Conservation (phyloP, 1,284 basidiomycete genomes). For the Ustilago bromivora region DNA sequence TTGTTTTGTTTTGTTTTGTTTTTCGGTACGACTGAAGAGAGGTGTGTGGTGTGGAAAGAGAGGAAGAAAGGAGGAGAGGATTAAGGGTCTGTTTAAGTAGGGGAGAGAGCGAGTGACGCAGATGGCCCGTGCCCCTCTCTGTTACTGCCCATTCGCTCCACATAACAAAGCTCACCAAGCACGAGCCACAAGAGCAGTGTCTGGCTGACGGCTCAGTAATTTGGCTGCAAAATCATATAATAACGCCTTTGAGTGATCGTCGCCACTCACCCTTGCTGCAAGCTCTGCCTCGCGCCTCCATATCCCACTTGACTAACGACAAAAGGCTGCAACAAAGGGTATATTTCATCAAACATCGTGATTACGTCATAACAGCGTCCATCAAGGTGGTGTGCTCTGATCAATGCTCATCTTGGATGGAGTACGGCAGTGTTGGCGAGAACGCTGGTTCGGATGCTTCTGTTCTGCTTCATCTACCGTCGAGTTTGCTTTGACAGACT, state of each 20-base stretch:
- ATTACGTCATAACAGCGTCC: constrained; percentile 14
- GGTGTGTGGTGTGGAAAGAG: background rate
- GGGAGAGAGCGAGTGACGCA: constrained; percentile 13
- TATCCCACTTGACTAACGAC: background rate
- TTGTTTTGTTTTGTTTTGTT: background rate
- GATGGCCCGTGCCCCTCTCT: constrained; percentile 9
- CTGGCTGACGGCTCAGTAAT: background rate
- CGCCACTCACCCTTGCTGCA: background rate
- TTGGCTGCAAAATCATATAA: background rate
- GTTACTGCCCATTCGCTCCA: background rate
- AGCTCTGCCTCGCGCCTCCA: background rate
- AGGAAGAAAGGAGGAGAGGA: background rate
- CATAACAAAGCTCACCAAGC: background rate
- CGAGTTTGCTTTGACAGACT: background rate
- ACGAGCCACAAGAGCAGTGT: background rate
- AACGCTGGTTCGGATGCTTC: background rate
- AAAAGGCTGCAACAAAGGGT: background rate
- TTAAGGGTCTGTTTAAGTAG: constrained; percentile 2
- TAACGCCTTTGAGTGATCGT: background rate
- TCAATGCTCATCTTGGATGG: constrained; percentile 36
- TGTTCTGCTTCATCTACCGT: background rate
- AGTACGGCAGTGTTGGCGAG: constrained; percentile 22
- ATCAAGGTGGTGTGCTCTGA: background rate
- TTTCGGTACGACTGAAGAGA: background rate
- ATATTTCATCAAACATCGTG: constrained; percentile 5